phyloP scores from a whole-genome alignment of 352 stramenopile genomes.

The Globisporangium paroecandrum region DNA sequence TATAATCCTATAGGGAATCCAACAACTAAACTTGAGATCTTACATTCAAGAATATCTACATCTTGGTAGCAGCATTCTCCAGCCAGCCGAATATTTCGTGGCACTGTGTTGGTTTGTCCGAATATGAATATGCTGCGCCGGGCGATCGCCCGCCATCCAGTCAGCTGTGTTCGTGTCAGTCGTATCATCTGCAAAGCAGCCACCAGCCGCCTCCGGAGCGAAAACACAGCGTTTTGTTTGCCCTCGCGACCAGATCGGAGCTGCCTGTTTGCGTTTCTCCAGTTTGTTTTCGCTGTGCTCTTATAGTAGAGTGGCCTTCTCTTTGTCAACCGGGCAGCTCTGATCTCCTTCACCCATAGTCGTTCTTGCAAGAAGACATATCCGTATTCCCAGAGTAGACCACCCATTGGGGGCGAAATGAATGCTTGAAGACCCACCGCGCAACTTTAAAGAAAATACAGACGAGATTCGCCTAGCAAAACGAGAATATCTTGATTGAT shows the following conservation, averaged over 20 bases:
- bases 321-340: neutral
- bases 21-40: too few species aligned
- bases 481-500: neutral
- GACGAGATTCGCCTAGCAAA: neutral
- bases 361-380: neutral
- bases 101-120: neutral
- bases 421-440: neutral
- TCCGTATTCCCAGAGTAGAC: neutral
- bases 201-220: neutral
- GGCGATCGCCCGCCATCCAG: neutral
- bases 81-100: neutral
- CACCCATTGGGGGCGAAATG: too few species aligned
- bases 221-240: neutral
- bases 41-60: too few species aligned
- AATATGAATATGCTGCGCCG: neutral
- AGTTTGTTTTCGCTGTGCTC: neutral
- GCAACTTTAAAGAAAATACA: neutral
- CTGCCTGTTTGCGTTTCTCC: neutral
- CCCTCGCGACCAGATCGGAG: neutral
- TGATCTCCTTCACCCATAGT: neutral
- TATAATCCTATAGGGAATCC: too few species aligned
- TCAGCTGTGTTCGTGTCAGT: neutral
- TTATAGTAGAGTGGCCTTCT: neutral
- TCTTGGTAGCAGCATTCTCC: too few species aligned
- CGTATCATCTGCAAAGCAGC: neutral